Base-by-base conservation (phyloP, 768 basidiomycete species). In the Leucocoprinus birnbaumii region DNA sequence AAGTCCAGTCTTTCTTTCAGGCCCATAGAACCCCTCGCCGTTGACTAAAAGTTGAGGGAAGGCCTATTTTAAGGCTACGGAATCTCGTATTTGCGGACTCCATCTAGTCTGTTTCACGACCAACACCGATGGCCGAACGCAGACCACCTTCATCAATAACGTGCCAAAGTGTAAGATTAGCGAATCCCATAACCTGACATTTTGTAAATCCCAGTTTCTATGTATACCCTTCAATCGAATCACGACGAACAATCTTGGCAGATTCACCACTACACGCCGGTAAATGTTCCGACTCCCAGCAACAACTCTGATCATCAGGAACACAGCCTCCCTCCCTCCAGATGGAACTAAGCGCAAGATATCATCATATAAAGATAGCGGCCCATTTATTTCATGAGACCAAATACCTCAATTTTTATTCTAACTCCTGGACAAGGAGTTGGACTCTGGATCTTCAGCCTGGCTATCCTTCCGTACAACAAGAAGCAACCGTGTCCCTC, bases 101-200 rank as follows among this genome's bases (percentile, higher is more conserved):
- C 21, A 43, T 18, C 24, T 18, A 3, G 3, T 48, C 19, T 21
- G 31, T n/a, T 37, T 48, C 53, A 31, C 38, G 48, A 18, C 38
- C 24, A n/a, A 41, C 53, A 24, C 37, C 26, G 26, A 48, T 27
- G 26, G n/a, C 47, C 38, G 25, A 48, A 46, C 26, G 38, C 31
- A 18, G 18, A 13, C 21, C 46, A 24, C 24, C n/a, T 8, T 42
- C 51, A 51, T 48, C 46, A 55, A 19, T 13, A 48, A 26, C 18
- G 37, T 48, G 53, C 53, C 53, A 35, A 35, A 48, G 46, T 55
- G 53, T 55, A 55, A 48, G 35, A 55, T 55, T 55, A 55, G 53
- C 38, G 47, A 55, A 48, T 40, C 35, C 52, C 35, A 19, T 48
- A 55, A 31, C 53, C 53, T 48, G 53, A 48, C 53, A 21, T 40